Base-by-base conservation (phyloP, 2,329 filamentous ascomycete species). In the Diaporthe sp. region DNA sequence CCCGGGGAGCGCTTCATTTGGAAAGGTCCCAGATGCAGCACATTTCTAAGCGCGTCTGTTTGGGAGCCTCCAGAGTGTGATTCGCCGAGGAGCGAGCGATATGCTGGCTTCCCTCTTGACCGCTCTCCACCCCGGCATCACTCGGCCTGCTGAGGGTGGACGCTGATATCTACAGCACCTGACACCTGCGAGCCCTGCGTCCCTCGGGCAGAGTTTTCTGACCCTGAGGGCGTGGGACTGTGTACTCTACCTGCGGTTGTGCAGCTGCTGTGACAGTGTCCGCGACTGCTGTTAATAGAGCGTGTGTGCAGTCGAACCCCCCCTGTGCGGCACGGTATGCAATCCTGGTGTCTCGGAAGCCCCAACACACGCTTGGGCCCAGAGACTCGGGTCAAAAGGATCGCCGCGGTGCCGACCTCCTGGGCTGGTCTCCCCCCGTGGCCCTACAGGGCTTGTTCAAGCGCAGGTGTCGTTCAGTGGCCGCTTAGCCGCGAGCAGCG, bases 401-500 rank as follows among this genome's bases (percentile, higher is more conserved):
- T 60, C 61, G 47, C 68, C 71, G 40, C 69, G 72, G 61, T 74
- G 47, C 52, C 69, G 75, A 50, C 72, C 72, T 55, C 30, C 30
- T 64, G 72, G 68, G 45, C 30, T 64, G 61, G 45, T 67, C 42
- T 33, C 38, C 30, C 12, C 28, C 19, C n/a, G n/a, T 57, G 73
- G 72, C 72, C 72, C 68, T 72, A 69, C 38, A 57, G 69, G 61
- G 61, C 72, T 67, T 40, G 47, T 50, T 55, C 68, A 64, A 67
- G 66, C 47, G 67, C 71, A 64, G 64, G 57, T 60, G 58, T 57
- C 72, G 28, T 64, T 66, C 68, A 69, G 45, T 69, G 55, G 55
- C 33, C 70, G 58, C 66, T 69, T 74, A 76, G 72, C 72, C 69
- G 75, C 75, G 55, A 55, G 50, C 61, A 72, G 69, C 58, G 72